Evolutionary conservation across 768 basidiomycete genomes (phyloP).

Genomic region (Lentinula aciculospora): DNA sequence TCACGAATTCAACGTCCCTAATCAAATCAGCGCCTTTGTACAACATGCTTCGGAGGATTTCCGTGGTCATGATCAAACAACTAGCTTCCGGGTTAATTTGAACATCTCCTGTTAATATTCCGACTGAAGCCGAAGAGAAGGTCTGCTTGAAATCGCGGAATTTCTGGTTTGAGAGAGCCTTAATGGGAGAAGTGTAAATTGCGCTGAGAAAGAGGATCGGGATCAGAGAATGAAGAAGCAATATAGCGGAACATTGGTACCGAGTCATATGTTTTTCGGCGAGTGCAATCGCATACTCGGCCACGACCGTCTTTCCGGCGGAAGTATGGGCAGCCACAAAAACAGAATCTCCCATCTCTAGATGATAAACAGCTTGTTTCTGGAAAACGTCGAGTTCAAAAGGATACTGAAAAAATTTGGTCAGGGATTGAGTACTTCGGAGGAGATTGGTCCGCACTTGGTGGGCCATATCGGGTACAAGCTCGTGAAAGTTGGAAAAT

Average conservation of each 20-base stretch:
- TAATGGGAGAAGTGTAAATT: conserved; percentile 98
- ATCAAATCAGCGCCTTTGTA: conserved; percentile 99
- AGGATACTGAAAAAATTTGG: conserved; percentile 63
- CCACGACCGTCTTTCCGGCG: conserved; percentile 99
- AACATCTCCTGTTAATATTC: conserved; percentile 97
- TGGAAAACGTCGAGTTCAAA: conserved; percentile 98
- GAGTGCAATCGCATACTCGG: conserved; percentile 96
- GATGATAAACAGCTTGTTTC: conserved; percentile 96
- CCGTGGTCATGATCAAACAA: conserved; percentile 97
- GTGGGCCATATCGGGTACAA: conserved; percentile 96
- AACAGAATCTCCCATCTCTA: conserved; percentile 95
- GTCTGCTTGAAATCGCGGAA: conserved; percentile 98
- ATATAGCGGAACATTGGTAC: conserved; percentile 31
- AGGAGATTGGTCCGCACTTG: conserved; percentile 44
- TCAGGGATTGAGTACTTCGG: background rate
- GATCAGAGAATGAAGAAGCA: background rate
- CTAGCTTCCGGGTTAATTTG: conserved; percentile 98
- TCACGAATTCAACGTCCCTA: conserved; percentile 97
- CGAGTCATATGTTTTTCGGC: conserved; percentile 99
- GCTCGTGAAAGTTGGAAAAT: conserved; percentile 81
- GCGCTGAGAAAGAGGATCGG: conserved; percentile 48
- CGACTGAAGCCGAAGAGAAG: conserved; percentile 86
- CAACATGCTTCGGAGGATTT: conserved; percentile 96
- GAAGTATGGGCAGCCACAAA: conserved; percentile 99
- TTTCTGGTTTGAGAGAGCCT: conserved; percentile 97